These are phyloP conservation scores for Suillus placidus DNA, from an alignment of 768 basidiomycete genomes.

Conservation along the genomic window DNA sequence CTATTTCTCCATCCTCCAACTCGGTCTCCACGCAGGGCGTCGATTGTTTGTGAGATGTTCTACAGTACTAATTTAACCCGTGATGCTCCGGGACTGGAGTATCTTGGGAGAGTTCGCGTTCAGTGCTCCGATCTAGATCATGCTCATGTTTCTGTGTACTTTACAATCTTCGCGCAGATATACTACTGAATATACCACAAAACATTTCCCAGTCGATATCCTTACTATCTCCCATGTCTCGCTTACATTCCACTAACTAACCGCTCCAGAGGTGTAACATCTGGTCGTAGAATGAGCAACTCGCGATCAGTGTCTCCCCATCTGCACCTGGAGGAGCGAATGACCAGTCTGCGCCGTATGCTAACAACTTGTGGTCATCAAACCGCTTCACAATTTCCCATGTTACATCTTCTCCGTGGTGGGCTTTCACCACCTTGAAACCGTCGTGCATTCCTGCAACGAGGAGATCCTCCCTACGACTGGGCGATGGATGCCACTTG, in stretches of 20 bases:
- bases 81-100: not conserved
- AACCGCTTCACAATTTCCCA: slow-evolving; percentile 58
- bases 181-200: not conserved
- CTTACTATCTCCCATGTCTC: no score
- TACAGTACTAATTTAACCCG: not conserved
- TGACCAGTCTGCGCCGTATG: slow-evolving; percentile 94
- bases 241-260: slow-evolving; percentile 34
- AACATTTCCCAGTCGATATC: not conserved
- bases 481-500: slow-evolving; percentile 86
- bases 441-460: slow-evolving; percentile 99
- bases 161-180: not conserved
- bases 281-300: slow-evolving; percentile 97
- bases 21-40: not conserved
- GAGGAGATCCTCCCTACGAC: slow-evolving; percentile 73
- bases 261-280: slow-evolving; percentile 77
- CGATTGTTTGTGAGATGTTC: not conserved
- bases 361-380: slow-evolving; percentile 78
- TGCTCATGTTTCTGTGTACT: not conserved
- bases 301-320: slow-evolving; percentile 64
- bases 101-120: not conserved
- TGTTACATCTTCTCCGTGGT: slow-evolving; percentile 17
- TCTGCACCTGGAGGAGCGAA: slow-evolving; percentile 37
- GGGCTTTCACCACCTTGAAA: slow-evolving; percentile 70
- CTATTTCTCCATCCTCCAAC: slow-evolving; percentile 8
- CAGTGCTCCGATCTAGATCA: not conserved